phyloP scores from a whole-genome alignment of 140 eudicot genomes.

The Cichorium intybus region DNA sequence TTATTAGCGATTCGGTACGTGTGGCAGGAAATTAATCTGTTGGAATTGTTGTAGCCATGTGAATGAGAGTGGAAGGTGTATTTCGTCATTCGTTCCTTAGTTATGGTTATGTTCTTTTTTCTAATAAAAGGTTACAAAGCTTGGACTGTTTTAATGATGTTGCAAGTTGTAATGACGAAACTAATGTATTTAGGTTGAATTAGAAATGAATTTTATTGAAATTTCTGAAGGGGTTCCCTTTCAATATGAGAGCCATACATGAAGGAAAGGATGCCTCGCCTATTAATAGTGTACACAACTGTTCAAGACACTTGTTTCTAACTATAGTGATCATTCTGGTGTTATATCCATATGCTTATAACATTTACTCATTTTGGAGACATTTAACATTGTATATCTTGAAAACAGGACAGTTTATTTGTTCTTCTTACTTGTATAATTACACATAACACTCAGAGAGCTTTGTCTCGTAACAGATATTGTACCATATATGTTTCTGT shows the following conservation, averaged over 20 bases:
- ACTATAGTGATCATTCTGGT: slow-evolving; percentile 7
- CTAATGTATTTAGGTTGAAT: slow-evolving; percentile 17
- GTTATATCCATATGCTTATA: background rate
- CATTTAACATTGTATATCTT: background rate
- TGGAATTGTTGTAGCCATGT: background rate
- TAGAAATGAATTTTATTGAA: slow-evolving; percentile 12
- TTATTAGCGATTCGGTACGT: slow-evolving; percentile 2
- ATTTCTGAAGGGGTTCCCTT: background rate
- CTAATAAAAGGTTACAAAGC: background rate
- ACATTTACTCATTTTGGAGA: slow-evolving; percentile 10
- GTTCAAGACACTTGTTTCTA: slow-evolving; percentile 2
- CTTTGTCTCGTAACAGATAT: background rate
- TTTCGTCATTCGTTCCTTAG: background rate
- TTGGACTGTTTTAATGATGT: slow-evolving; percentile 10
- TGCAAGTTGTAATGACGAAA: slow-evolving; percentile 15
- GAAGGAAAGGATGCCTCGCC: background rate
- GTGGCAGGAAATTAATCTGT: background rate
- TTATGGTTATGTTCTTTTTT: background rate
- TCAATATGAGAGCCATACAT: slow-evolving; percentile 1
- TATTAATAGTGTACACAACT: background rate
- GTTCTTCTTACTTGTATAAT: background rate
- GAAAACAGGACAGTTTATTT: background rate
- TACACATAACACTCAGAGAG: background rate
- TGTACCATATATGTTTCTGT: too few species aligned
- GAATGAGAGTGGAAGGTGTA: background rate